phyloP scores from a whole-genome alignment of 2,329 filamentous ascomycete genomes.

The Neocatenulostroma microsporum region DNA sequence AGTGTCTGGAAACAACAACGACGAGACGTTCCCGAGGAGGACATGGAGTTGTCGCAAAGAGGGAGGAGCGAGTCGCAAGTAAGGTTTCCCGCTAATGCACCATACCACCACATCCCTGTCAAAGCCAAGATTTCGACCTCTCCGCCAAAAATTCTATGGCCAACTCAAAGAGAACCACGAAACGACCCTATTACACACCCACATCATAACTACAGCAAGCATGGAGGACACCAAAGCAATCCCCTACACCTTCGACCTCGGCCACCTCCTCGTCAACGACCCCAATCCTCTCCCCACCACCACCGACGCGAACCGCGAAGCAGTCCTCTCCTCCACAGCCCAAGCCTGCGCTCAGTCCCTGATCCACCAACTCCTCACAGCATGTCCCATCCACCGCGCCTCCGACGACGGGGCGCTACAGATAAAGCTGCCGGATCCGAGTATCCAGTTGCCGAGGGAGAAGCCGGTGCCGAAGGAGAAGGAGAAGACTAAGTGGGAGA shows the following conservation, averaged over 20 bases:
- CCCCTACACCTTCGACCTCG: conserved; percentile 86
- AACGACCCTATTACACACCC: background rate
- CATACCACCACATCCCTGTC: background rate
- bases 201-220: background rate
- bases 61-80: background rate
- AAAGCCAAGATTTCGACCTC: conserved; percentile 3
- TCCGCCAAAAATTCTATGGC: too few relatives aligned
- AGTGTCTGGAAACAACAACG: too few relatives aligned
- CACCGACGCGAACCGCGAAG: conserved; percentile 47
- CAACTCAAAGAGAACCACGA: background rate
- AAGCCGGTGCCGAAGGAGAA: conserved; percentile 81
- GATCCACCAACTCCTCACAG: conserved; percentile 88
- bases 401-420: conserved; percentile 56
- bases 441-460: conserved; percentile 73
- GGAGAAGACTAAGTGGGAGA: conserved; percentile 86
- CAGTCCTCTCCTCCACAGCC: conserved; percentile 62
- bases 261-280: conserved; percentile 77
- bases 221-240: conserved; percentile 52
- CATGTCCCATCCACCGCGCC: conserved; percentile 68
- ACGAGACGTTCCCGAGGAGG: too few relatives aligned
- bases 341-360: conserved; percentile 87
- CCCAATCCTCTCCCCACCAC: conserved; percentile 64
- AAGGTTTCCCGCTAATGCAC: background rate
- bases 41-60: too few relatives aligned
- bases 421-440: conserved; percentile 63